phyloP scores from a whole-genome alignment of 148 eudicot genomes.

The Silene latifolia region DNA sequence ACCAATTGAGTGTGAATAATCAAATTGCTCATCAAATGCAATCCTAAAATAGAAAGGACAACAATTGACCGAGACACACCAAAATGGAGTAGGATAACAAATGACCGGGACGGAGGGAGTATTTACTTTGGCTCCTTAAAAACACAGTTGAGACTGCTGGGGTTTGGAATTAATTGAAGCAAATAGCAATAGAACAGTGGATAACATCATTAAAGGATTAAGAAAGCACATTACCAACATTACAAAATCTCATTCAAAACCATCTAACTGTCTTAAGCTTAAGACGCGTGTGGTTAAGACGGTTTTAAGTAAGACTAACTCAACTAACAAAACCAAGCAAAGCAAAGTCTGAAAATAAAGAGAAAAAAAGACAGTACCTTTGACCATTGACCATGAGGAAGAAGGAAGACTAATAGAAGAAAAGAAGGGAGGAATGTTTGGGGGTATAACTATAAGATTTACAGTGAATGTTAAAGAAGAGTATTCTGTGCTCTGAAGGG shows the following conservation, averaged over 20 bases:
- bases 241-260: background rate
- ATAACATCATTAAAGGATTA: background rate
- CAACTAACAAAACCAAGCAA: too few species aligned
- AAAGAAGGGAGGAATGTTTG: background rate
- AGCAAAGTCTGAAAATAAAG: too few species aligned
- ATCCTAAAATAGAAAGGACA: too few species aligned
- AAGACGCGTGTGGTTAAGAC: background rate
- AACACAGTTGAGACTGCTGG: too few species aligned
- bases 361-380: background rate
- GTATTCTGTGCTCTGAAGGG: background rate
- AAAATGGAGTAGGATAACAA: too few species aligned
- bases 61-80: too few species aligned
- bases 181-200: slow-evolving; percentile 23
- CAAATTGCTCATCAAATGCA: too few species aligned
- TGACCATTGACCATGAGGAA: background rate
- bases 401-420: background rate
- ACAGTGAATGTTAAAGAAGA: background rate
- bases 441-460: background rate
- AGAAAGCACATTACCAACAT: too few species aligned
- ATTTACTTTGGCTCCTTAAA: too few species aligned
- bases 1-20: too few species aligned
- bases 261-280: too few species aligned
- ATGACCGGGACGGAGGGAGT: too few species aligned
- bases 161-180: background rate
- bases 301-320: background rate